phyloP scores from a whole-genome alignment of 768 basidiomycete genomes.

The Tulasnella sp. region DNA sequence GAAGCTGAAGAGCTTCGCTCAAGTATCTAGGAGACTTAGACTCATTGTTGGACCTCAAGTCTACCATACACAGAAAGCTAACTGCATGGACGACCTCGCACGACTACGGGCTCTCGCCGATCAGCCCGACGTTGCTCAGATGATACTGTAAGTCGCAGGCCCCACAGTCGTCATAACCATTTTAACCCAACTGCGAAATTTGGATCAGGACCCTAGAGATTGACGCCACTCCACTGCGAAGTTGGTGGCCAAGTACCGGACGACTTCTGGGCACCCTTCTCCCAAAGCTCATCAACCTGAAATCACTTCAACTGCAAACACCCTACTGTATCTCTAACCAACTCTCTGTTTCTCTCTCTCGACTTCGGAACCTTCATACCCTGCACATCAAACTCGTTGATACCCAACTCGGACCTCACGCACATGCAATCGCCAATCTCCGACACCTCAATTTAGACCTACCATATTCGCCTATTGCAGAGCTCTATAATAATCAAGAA shows the following conservation, averaged over 20 bases:
- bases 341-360: slow-evolving; percentile 18
- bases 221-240: slow-evolving; percentile 20
- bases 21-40: background rate
- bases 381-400: slow-evolving; percentile 15
- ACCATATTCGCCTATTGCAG: background rate
- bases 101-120: background rate
- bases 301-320: background rate
- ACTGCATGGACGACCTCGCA: slow-evolving; percentile 3
- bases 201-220: background rate
- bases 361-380: slow-evolving; percentile 1
- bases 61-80: background rate
- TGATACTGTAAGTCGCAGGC: slow-evolving; percentile 15
- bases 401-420: slow-evolving; percentile 15
- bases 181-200: background rate
- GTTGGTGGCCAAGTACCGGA: slow-evolving; percentile 22
- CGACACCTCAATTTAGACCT: slow-evolving; percentile 22
- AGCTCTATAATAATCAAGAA: background rate
- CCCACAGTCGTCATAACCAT: background rate
- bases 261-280: slow-evolving; percentile 3
- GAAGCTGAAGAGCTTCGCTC: background rate
- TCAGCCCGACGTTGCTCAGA: slow-evolving; percentile 12
- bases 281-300: slow-evolving; percentile 22
- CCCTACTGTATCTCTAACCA: slow-evolving; percentile 7
- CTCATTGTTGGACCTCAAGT: slow-evolving; percentile 9
- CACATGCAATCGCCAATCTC: background rate